A percentile compares a stretch with the other conserved stretches of the same genome.
Conservation (phyloP, 495 filamentous ascomycete species). For the Xylaria curta region DNA sequence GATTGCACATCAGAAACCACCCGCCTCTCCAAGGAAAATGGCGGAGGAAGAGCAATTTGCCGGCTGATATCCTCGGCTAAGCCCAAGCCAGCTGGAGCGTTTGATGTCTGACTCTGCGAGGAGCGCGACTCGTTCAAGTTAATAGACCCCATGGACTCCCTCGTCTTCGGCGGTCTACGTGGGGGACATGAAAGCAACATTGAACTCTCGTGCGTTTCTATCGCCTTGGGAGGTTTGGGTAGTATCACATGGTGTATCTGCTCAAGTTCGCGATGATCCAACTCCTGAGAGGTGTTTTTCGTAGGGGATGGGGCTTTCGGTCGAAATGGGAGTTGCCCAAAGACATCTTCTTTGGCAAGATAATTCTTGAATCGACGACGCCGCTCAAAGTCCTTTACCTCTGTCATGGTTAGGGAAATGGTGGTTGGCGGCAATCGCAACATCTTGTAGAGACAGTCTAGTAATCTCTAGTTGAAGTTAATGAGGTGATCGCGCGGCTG, state of each 20-base stretch:
- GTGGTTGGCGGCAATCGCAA: slow-evolving; percentile 60
- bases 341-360: slow-evolving; percentile 38
- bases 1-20: slow-evolving; percentile 58
- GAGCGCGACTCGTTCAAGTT: slow-evolving; percentile 28
- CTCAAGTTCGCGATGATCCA: slow-evolving; percentile 24
- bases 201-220: slow-evolving; percentile 24
- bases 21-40: slow-evolving; percentile 52
- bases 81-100: slow-evolving; percentile 12
- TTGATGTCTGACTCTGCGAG: slow-evolving; percentile 30
- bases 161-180: slow-evolving; percentile 27
- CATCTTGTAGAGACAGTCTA: slow-evolving; percentile 48
- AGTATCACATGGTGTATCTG: slow-evolving; percentile 12
- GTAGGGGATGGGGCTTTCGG: slow-evolving; percentile 13
- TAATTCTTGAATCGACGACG: slow-evolving; percentile 49
- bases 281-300: slow-evolving; percentile 25
- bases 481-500: too few relatives aligned
- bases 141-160: slow-evolving; percentile 24
- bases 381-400: slow-evolving; percentile 57
- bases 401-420: slow-evolving; percentile 59
- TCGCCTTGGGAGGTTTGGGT: slow-evolving; percentile 15
- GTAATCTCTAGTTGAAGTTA: background rate
- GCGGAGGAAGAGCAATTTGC: slow-evolving; percentile 46
- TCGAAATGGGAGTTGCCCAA: slow-evolving; percentile 31
- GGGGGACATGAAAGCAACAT: slow-evolving; percentile 28
- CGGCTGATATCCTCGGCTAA: slow-evolving; percentile 32